Percentiles rank a stretch among this genome's conserved stretches.
Evolutionary conservation across 1,284 basidiomycete genomes (phyloP).

Genomic region (Earliella scabrosa): DNA sequence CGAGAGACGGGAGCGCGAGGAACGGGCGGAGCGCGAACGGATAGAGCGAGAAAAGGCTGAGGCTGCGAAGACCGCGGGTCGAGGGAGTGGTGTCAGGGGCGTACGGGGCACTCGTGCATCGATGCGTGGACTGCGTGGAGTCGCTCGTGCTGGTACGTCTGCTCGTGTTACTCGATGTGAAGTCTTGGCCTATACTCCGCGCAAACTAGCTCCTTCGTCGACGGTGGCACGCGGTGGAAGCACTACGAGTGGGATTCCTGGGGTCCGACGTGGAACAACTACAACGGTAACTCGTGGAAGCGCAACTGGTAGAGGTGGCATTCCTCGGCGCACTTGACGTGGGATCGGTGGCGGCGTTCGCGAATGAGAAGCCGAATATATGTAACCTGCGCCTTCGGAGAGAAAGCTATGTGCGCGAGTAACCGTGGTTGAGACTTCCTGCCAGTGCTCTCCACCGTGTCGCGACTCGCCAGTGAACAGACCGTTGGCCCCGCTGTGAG

Average conservation of each 20-base stretch:
- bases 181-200: background rate
- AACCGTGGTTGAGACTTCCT: too few relatives aligned
- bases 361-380: too few relatives aligned
- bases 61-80: conserved; percentile 17
- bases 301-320: conserved; percentile 11
- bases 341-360: too few relatives aligned
- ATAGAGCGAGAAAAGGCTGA: conserved; percentile 31
- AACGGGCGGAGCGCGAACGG: conserved; percentile 22
- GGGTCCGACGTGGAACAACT: conserved; percentile 11
- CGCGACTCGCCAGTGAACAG: too few relatives aligned
- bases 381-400: too few relatives aligned
- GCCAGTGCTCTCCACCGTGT: too few relatives aligned
- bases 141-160: conserved; percentile 13
- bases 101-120: conserved; percentile 44
- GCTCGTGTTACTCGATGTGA: background rate
- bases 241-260: conserved; percentile 6
- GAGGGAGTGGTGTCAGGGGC: conserved; percentile 40
- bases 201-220: conserved; percentile 6
- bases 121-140: conserved; percentile 34
- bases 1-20: conserved; percentile 1
- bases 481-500: too few relatives aligned
- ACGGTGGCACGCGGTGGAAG: conserved; percentile 9
- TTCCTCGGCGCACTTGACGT: conserved; percentile 12
- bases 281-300: conserved; percentile 11
- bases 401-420: too few relatives aligned